Base-by-base conservation (phyloP, 2,329 filamentous ascomycete genomes). In the Arthrobotrys pseudoclavata region DNA sequence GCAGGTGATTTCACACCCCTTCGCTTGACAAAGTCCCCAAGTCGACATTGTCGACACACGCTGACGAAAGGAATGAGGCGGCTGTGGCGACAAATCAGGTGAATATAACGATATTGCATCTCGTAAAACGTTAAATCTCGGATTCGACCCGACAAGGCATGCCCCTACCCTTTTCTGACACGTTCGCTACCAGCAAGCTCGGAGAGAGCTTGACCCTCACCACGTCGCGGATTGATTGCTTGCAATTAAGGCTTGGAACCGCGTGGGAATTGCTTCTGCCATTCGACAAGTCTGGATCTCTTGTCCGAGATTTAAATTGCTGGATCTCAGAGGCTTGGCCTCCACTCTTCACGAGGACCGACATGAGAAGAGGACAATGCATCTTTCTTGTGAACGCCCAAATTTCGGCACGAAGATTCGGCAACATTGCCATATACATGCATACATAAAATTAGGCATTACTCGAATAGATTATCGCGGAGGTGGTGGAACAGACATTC, bases 181-280 rank as follows among this genome's bases (percentile, higher is more conserved):
- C 37, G 53, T 64, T 72, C 69, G 69, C 60, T 72, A 72, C 69
- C 69, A 31, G 60, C 61, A 18, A 63, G 48, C 55, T 55, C 67
- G 55, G 40, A 22, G 20, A 48, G 52, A 69, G 55, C 67, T 31
- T 60, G 50, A 53, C 68, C 53, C 26, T 64, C 68, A 60, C 60
- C 60, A 64, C 60, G 69, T 50, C 69, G 69, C 69, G 57, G 69
- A 52, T 72, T 57, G 60, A 72, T 72, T 72, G 69, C 60, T 57
- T 50, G 37, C 62, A 47, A 52, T 63, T 55, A 55, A 57, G 69
- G 69, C 69, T 72, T 60, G 69, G 42, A 72, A 60, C 69, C 69
- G 69, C 69, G 60, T 72, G 60, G 69, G 60, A 60, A 72, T 66
- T 72, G 69, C 61, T 72, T 72, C 69, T 72, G 69, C 61, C 37